Base-by-base conservation (phyloP, 164 flowering plant species). In the Platanus orientalis region DNA sequence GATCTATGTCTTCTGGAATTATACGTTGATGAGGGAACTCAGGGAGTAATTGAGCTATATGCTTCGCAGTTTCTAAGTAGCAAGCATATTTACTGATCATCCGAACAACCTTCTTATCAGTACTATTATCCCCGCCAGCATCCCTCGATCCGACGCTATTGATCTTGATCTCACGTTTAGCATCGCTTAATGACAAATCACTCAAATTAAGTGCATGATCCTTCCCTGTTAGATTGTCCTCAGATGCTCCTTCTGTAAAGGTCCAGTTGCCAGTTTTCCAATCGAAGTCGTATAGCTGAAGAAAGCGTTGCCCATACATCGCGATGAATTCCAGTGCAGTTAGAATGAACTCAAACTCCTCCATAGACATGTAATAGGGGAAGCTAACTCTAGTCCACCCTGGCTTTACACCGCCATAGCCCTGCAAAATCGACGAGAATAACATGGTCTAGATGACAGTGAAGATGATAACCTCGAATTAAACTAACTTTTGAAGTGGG, bases 301-400 rank as follows among this genome's bases (percentile, higher is more conserved):
- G 87, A 71, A 90, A 92, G 4, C 93, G 59, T 47, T 92, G 85
- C 1, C 95, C 96, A 14, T 88, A 80, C 6, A 49, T 57, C 0
- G 90, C 86, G 47, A 88, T 29, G 63, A 92, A 92, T 60, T 92
- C 96, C 1, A 90, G 19, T 17, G 92, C 90, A 7, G 72, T 74
- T 11, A 90, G 67, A 42, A 87, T 81, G 80, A 83, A 90, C 65
- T 90, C 93, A 16, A 86, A 80, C 60, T 92, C 96, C 51, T 78
- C 79, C 1, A 51, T 58, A 3, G 83, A 73, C 83, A 87, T 84
- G 81, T 90, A 88, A 69, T 86, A 90, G 4, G 92, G 78, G 70
- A 92, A 90, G 73, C 92, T 85, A 14, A 92, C 54, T 70, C 98
- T 80, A 0, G 98, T 36, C 42, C 98, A 90, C 61, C 96, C 96